Conservation (phyloP, 2,329 filamentous ascomycete species). For the Fusarium algeriense region DNA sequence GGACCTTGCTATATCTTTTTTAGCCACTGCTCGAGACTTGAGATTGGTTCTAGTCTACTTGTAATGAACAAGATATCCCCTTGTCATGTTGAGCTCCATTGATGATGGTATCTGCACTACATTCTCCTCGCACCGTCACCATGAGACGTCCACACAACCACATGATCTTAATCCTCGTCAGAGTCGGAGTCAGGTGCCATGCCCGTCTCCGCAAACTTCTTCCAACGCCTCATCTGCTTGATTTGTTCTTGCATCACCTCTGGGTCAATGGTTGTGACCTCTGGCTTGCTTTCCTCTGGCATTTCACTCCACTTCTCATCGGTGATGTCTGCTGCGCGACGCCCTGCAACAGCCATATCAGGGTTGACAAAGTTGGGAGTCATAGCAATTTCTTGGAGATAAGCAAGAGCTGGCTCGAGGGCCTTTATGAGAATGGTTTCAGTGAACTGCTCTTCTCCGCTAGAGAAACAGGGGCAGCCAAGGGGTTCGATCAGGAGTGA, state of each 20-base stretch:
- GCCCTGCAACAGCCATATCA: slow-evolving; percentile 49
- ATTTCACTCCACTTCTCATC: slow-evolving; percentile 51
- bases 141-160: background rate
- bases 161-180: slow-evolving; percentile 38
- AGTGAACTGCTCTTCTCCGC: slow-evolving; percentile 68
- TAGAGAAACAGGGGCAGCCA: slow-evolving; percentile 78
- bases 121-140: background rate
- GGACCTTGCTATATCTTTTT: slow-evolving; percentile 37
- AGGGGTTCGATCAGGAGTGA: slow-evolving; percentile 57
- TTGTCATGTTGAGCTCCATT: background rate
- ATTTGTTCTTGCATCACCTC: slow-evolving; percentile 42
- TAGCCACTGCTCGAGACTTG: slow-evolving; percentile 11
- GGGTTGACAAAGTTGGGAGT: slow-evolving; percentile 56
- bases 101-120: background rate
- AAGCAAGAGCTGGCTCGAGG: slow-evolving; percentile 67
- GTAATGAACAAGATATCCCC: slow-evolving; percentile 33
- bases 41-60: slow-evolving; percentile 34
- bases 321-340: slow-evolving; percentile 33
- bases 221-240: slow-evolving; percentile 46
- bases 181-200: slow-evolving; percentile 41
- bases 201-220: slow-evolving; percentile 47
- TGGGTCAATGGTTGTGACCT: slow-evolving; percentile 35
- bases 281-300: slow-evolving; percentile 49
- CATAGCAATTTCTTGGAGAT: slow-evolving; percentile 69
- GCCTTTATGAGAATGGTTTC: slow-evolving; percentile 73